Evolutionary conservation across 768 basidiomycete genomes (phyloP).

Genomic region (Holtermanniella nyarrowii): DNA sequence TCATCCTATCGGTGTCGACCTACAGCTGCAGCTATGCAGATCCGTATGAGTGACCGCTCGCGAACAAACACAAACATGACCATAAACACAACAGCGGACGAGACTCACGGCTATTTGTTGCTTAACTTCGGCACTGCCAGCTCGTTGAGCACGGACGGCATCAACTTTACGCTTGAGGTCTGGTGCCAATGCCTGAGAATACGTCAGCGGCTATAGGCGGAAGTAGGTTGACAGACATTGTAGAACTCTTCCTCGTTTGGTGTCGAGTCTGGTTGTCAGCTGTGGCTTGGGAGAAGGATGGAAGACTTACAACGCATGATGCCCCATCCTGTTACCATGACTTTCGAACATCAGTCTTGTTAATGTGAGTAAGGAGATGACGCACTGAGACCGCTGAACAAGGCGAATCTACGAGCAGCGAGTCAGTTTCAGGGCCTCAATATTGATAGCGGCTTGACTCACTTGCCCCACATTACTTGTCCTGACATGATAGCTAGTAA

Average conservation of each 20-base stretch:
- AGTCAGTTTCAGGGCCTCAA: neutral
- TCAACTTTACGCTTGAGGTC: conserved; percentile 38
- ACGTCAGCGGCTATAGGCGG: neutral
- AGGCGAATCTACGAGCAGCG: neutral
- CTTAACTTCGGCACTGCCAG: conserved; percentile 16
- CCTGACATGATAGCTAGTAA: conserved; percentile 14
- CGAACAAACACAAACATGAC: no score
- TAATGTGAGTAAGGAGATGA: neutral
- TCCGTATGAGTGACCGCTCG: no score
- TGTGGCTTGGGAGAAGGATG: neutral
- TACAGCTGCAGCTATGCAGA: no score
- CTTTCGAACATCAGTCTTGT: neutral
- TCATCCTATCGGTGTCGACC: no score
- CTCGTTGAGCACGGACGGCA: conserved; percentile 26
- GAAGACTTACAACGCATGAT: conserved; percentile 30
- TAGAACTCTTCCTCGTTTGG: conserved; percentile 39
- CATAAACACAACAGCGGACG: no score
- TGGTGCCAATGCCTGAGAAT: conserved; percentile 29
- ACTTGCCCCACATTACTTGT: conserved; percentile 19
- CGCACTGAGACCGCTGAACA: neutral
- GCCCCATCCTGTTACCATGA: conserved; percentile 26
- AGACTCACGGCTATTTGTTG: conserved; percentile 21
- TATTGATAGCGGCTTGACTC: neutral
- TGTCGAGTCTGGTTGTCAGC: conserved; percentile 17
- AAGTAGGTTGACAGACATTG: conserved; percentile 14